phyloP scores from a whole-genome alignment of 2,329 filamentous ascomycete species.

The Fusarium sarcochroum region DNA sequence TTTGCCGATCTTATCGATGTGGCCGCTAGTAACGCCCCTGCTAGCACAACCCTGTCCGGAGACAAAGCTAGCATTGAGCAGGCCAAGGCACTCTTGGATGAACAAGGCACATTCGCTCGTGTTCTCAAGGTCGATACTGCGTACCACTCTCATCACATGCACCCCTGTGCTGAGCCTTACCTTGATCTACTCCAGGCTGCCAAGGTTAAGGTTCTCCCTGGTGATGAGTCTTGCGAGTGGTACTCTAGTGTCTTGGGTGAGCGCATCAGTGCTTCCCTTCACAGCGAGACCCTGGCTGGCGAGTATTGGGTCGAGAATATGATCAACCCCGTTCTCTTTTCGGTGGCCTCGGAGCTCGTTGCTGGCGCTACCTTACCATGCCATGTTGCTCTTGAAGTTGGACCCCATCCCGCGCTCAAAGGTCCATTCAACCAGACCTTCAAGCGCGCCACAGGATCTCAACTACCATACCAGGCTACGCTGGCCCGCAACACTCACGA shows the following conservation, averaged over 20 bases:
- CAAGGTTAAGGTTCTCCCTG: neutral
- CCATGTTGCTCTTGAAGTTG: constrained; percentile 55
- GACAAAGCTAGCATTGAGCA: constrained; percentile 48
- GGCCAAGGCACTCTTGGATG: constrained; percentile 36
- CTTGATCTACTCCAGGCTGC: constrained; percentile 6
- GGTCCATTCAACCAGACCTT: constrained; percentile 61
- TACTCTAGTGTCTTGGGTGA: constrained; percentile 34
- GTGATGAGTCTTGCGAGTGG: constrained; percentile 16
- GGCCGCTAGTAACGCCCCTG: constrained; percentile 44
- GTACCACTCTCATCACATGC: constrained; percentile 66
- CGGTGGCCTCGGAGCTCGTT: constrained; percentile 28
- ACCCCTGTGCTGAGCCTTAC: constrained; percentile 31
- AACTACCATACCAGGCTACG: constrained; percentile 17
- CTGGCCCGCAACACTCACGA: constrained; percentile 38
- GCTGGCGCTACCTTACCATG: neutral
- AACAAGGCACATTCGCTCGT: constrained; percentile 40
- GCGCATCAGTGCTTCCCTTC: neutral
- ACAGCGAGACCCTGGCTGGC: neutral
- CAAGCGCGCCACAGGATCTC: neutral
- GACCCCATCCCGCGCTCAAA: constrained; percentile 63
- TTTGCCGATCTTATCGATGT: constrained; percentile 42
- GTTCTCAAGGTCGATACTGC: constrained; percentile 60
- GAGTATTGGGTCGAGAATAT: constrained; percentile 49
- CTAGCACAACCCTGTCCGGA: constrained; percentile 51
- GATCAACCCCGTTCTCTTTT: constrained; percentile 44